Evolutionary conservation across 106 monocot genomes (phyloP).

Genomic region (Ottelia alismoides): DNA sequence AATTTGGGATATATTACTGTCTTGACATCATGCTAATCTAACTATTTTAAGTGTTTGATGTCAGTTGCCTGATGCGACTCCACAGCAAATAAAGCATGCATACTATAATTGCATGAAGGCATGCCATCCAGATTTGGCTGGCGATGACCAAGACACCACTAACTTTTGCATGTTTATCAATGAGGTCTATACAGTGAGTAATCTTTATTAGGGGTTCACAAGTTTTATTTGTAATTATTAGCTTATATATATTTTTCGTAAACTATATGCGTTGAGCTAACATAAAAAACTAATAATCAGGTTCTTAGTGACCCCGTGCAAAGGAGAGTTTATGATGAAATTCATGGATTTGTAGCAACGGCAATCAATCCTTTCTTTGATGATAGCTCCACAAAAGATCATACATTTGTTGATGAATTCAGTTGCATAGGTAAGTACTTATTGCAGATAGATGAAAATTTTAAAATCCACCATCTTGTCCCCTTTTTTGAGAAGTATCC

Average conservation of each 20-base stretch:
- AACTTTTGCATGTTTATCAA: slow-evolving; percentile 99
- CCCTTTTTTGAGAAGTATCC: too few species aligned
- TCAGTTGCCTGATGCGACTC: slow-evolving; percentile 89
- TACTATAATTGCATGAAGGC: slow-evolving; percentile 97
- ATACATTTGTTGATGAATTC: slow-evolving; percentile 96
- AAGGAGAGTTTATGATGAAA: slow-evolving; percentile 90
- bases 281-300: slow-evolving; percentile 32
- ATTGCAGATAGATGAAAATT: too few species aligned
- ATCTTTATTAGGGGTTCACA: too few species aligned
- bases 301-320: slow-evolving; percentile 95
- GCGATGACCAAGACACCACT: slow-evolving; percentile 68
- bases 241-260: too few species aligned
- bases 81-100: slow-evolving; percentile 91
- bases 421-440: slow-evolving; percentile 88
- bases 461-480: too few species aligned
- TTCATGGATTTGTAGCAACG: slow-evolving; percentile 78
- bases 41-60: too few species aligned
- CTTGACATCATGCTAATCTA: too few species aligned
- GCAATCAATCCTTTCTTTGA: slow-evolving; percentile 90
- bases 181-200: slow-evolving; percentile 70
- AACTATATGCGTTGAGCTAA: too few species aligned
- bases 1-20: too few species aligned
- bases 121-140: slow-evolving; percentile 93
- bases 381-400: slow-evolving; percentile 58
- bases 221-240: too few species aligned